These are phyloP conservation scores for Pseudohalonectria lignicola DNA, from an alignment of 2,329 filamentous ascomycete species.

Conservation along the genomic window DNA sequence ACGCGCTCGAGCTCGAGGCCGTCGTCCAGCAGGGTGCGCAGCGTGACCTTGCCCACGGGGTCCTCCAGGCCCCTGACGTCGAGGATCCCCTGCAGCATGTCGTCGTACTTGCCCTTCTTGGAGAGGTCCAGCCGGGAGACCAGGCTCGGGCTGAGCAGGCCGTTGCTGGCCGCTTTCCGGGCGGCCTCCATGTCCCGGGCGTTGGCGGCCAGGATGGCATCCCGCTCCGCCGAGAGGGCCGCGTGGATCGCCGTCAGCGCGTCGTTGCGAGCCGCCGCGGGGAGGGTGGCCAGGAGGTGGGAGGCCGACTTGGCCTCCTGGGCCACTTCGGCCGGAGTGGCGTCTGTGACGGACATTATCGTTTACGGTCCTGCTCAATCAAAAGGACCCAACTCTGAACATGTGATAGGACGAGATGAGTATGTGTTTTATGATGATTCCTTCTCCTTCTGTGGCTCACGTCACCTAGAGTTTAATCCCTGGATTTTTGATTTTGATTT, in stretches of 20 bases:
- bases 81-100: slow-evolving; percentile 91
- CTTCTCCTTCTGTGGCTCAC: too few species aligned
- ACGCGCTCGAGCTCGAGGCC: slow-evolving; percentile 77
- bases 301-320: slow-evolving; percentile 71
- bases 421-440: too few species aligned
- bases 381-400: too few species aligned
- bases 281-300: slow-evolving; percentile 69
- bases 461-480: too few species aligned
- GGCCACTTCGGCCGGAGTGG: slow-evolving; percentile 67
- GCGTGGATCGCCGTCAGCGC: slow-evolving; percentile 75
- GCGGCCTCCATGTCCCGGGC: slow-evolving; percentile 69
- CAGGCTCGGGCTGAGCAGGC: slow-evolving; percentile 68
- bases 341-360: slow-evolving; percentile 80
- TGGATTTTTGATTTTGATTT: too few species aligned
- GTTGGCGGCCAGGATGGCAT: slow-evolving; percentile 79
- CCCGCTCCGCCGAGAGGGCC: slow-evolving; percentile 58
- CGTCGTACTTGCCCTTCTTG: slow-evolving; percentile 85
- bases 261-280: slow-evolving; percentile 66
- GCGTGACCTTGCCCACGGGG: slow-evolving; percentile 77
- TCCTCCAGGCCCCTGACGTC: slow-evolving; percentile 79
- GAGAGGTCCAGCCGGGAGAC: slow-evolving; percentile 81
- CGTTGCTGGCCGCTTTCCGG: slow-evolving; percentile 59
- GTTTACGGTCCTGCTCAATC: background rate
- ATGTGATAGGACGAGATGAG: too few species aligned
- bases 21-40: slow-evolving; percentile 79